Base-by-base conservation (phyloP, 2,329 filamentous ascomycete genomes). In the Penicillium concentricum region DNA sequence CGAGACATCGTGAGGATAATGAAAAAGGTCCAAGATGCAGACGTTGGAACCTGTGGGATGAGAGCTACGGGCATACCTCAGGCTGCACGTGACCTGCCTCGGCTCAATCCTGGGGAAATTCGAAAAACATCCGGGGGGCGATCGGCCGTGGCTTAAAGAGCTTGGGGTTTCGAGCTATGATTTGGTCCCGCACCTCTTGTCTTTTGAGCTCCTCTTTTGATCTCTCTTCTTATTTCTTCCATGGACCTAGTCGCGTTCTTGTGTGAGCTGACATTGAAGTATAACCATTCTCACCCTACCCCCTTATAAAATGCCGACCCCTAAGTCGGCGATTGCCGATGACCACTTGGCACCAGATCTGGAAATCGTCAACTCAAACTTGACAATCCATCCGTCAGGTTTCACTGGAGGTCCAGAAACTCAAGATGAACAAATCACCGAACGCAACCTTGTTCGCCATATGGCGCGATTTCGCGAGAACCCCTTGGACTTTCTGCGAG, bases 391-490 rank as follows among this genome's bases (percentile, higher is more conserved):
- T 69, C 89, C 89, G 9, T 86, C 86, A 63, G 88, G 87, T 58
- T 89, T 76, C 56, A 76, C 74, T 7, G 74, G 71, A 34, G 74
- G 71, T 8, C 69, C 70, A 8, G 72, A 67, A 46, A 52, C 63
- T 22, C 67, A 71, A 57, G 68, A 79, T 58, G 78, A 81, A 60
- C 80, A 78, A 42, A 84, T 75, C 39, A 74, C 75, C 26, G 78
- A 80, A 59, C 71, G 74, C 22, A 78, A 79, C 54, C 73, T 82
- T 38, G 76, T 82, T 49, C 86, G 88, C 73, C 86, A 92, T 70
- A 94, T 94, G 82, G 89, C 90, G 47, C 89, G 92, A 44, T 97
- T 97, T 74, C 87, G 93, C 56, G 78, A 88, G 55, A 82, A 84
- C 53, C 86, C 86, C 1, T 78, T 88, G 61, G 82, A 92, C 62